Evolutionary conservation across 139 green algal genomes (phyloP), one percentile per base, ranked within the genome.

Genomic region (Diplosphaera chodatii): DNA sequence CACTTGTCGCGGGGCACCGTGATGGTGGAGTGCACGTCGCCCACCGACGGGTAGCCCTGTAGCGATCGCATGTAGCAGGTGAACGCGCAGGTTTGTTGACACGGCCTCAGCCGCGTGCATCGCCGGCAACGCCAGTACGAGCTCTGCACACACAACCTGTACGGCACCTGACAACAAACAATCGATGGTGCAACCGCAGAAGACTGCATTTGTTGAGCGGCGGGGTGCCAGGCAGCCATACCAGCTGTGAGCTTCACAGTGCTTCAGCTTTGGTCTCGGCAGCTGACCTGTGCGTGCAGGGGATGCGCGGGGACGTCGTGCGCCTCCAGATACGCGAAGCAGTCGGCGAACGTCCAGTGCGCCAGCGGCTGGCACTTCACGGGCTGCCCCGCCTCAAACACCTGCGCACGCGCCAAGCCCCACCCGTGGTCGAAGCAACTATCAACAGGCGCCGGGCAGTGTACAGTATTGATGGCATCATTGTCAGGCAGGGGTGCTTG

Each of bases 331-430:
- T 81, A 89, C 28, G 84, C 82, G 29, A 76, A 84, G 76, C 74
- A 84, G 69, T 84, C 81, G 32, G 69, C 62, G 75, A 89, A 87
- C 28, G 77, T 70, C 84, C 84, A 89, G 69, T 79, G 87, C 0
- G 81, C 84, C 20, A 89, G 77, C 3, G 84, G 82, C 56, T 87
- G 75, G 55, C 65, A 71, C 30, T 80, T 80, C n/a, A 76, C 32
- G 1, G 75, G 75, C 0, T 55, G 8, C 1, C 69, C 69, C 0
- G 63, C 75, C 65, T 80, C 75, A 69, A 80, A 73, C 34, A 76
- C 69, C 72, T 77, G 72, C 48, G 28, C n/a, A n/a, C n/a, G n/a
- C n/a, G n/a, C n/a, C n/a, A n/a, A n/a, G n/a, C n/a, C n/a, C n/a
- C n/a, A n/a, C n/a, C n/a, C n/a, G n/a, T n/a, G n/a, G n/a, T n/a